Percentiles rank a stretch among this genome's conserved stretches.
Conservation (phyloP, 2,329 filamentous ascomycete genomes). For the Paecilomyces fulvus region DNA sequence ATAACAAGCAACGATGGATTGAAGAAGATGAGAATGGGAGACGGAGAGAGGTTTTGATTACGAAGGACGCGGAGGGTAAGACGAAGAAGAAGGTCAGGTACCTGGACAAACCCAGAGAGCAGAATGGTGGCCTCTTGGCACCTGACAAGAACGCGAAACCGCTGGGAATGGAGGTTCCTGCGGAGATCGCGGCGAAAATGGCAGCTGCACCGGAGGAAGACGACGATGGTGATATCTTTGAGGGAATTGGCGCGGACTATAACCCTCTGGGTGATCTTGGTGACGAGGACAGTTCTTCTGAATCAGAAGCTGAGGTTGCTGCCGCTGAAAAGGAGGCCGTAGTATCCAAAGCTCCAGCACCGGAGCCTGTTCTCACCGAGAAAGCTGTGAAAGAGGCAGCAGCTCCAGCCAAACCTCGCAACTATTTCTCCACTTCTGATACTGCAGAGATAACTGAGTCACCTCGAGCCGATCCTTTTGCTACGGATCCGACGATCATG, state of each 20-base stretch:
- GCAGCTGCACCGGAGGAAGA: constrained; percentile 29
- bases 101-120: constrained; percentile 31
- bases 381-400: constrained; percentile 6
- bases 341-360: neutral
- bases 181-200: constrained; percentile 29
- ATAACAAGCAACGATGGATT: constrained; percentile 43
- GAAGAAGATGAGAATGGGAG: constrained; percentile 47
- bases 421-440: constrained; percentile 36
- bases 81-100: constrained; percentile 55
- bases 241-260: constrained; percentile 51
- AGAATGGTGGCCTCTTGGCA: constrained; percentile 25
- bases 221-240: constrained; percentile 56
- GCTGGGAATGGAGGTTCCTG: constrained; percentile 44
- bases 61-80: constrained; percentile 51
- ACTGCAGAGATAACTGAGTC: constrained; percentile 46
- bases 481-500: constrained; percentile 68
- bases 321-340: constrained; percentile 18
- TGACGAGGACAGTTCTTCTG: constrained; percentile 40
- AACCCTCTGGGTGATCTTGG: constrained; percentile 49
- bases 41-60: constrained; percentile 49
- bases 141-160: constrained; percentile 40
- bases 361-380: constrained; percentile 5
- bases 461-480: constrained; percentile 34
- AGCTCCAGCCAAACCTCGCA: constrained; percentile 31
- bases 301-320: constrained; percentile 31